phyloP scores from a whole-genome alignment of 2,329 filamentous ascomycete genomes.

The Apiospora sp. region DNA sequence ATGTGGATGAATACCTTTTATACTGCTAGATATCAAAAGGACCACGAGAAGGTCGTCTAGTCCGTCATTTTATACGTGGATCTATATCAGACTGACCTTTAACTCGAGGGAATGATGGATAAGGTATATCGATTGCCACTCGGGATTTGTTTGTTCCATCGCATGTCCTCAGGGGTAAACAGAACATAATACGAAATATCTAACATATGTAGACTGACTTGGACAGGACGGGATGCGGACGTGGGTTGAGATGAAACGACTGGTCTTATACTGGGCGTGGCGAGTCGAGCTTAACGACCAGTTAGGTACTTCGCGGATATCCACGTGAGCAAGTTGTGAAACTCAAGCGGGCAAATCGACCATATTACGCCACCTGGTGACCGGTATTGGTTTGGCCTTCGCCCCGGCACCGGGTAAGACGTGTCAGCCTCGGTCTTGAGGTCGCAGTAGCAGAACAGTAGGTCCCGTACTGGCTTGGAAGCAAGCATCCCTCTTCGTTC shows the following conservation, averaged over 20 bases:
- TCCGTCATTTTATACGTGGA: no score
- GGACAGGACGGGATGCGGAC: not conserved
- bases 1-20: no score
- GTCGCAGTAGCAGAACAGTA: no score
- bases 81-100: not conserved
- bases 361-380: constrained; percentile 4
- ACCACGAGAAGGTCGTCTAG: no score
- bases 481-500: not conserved
- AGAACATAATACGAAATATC: not conserved
- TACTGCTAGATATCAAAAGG: no score
- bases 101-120: not conserved
- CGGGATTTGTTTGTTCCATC: not conserved
- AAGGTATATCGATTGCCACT: no score
- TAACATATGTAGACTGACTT: not conserved
- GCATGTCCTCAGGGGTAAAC: no score
- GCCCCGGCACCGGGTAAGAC: not conserved
- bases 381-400: not conserved
- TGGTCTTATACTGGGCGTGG: constrained; percentile 15
- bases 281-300: not conserved
- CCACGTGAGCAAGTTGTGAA: constrained; percentile 12
- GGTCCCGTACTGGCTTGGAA: not conserved
- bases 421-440: not conserved
- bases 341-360: not conserved
- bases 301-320: not conserved
- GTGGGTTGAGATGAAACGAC: not conserved